Evolutionary conservation across 768 basidiomycete genomes (phyloP).

Genomic region (Gloeophyllum trabeum): DNA sequence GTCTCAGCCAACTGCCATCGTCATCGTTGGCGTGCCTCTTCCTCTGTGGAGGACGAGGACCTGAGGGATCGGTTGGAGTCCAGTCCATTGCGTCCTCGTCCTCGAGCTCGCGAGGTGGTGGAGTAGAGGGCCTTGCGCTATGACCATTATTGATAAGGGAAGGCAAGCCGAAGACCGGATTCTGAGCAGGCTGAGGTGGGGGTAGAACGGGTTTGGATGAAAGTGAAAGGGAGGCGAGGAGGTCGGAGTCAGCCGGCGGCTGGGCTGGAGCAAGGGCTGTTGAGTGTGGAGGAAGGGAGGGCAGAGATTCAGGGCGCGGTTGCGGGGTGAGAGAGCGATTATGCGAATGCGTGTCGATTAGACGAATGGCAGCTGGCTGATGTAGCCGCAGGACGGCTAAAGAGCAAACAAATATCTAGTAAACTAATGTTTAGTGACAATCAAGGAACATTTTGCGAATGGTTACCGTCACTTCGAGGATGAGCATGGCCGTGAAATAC

Average conservation of each 20-base stretch:
- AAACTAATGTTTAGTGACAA: slow-evolving; percentile 2
- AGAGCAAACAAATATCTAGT: slow-evolving; percentile 41
- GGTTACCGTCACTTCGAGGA: slow-evolving; percentile 30
- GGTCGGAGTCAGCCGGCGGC: slow-evolving; percentile 35
- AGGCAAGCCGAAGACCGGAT: slow-evolving; percentile 61
- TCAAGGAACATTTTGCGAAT: slow-evolving; percentile 28
- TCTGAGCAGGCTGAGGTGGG: slow-evolving; percentile 16
- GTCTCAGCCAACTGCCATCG: slow-evolving; percentile 45
- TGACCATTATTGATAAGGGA: slow-evolving; percentile 29
- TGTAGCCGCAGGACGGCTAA: slow-evolving; percentile 48
- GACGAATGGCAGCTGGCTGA: slow-evolving; percentile 59
- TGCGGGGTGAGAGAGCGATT: slow-evolving; percentile 21
- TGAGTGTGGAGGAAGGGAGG: no score
- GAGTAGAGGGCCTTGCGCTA: slow-evolving; percentile 3
- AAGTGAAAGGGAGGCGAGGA: slow-evolving; percentile 50
- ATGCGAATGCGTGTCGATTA: slow-evolving; percentile 39
- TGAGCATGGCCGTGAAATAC: slow-evolving; percentile 1
- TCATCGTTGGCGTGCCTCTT: slow-evolving; percentile 16
- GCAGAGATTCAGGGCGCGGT: slow-evolving; percentile 21
- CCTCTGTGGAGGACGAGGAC: slow-evolving; percentile 6
- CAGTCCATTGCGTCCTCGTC: slow-evolving; percentile 51
- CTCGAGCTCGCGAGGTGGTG: slow-evolving; percentile 9
- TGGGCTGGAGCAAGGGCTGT: slow-evolving; percentile 8
- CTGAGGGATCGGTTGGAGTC: slow-evolving; percentile 41
- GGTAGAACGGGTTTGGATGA: slow-evolving; percentile 49